phyloP scores from a whole-genome alignment of 148 eudicot species.

The Spergularia marina region DNA sequence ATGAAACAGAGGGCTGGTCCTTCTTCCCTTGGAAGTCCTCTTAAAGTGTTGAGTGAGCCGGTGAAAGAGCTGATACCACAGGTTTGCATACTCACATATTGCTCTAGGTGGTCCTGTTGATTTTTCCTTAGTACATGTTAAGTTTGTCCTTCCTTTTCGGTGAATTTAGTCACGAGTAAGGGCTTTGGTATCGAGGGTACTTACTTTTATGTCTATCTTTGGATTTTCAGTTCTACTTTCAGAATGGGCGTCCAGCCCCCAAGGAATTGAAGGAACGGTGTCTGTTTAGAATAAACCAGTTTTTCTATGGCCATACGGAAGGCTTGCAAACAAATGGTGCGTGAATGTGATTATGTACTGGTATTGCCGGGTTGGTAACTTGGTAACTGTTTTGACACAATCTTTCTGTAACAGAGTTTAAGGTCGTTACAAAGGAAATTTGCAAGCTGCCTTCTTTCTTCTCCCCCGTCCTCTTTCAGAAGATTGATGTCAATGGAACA shows the following conservation, averaged over 20 bases:
- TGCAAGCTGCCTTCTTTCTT: constrained; percentile 99
- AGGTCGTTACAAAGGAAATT: constrained; percentile 78
- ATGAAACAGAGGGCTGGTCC: constrained; percentile 76
- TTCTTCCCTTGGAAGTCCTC: constrained; percentile 73
- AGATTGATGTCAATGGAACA: constrained; percentile 63
- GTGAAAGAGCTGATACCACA: constrained; percentile 89
- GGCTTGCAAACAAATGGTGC: constrained; percentile 86
- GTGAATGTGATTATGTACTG: constrained; percentile 18
- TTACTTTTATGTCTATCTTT: neutral
- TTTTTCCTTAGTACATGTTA: neutral
- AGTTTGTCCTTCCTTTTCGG: neutral
- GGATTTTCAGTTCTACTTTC: constrained; percentile 78
- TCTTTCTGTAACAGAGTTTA: constrained; percentile 63
- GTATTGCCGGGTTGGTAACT: neutral
- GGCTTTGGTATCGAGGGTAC: neutral
- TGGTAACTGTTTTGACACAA: neutral
- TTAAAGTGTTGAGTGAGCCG: constrained; percentile 77
- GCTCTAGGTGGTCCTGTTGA: neutral
- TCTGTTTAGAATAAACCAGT: constrained; percentile 85
- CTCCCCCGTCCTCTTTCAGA: constrained; percentile 70
- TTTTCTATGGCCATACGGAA: constrained; percentile 78
- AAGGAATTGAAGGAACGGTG: constrained; percentile 87
- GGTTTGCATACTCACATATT: constrained; percentile 37
- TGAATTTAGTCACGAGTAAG: neutral
- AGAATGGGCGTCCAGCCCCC: constrained; percentile 89